A percentile compares a stretch with the other conserved stretches of the same genome.
Evolutionary conservation across 345 rosid species (phyloP).

Genomic region (Eucalyptus erythrocorys): DNA sequence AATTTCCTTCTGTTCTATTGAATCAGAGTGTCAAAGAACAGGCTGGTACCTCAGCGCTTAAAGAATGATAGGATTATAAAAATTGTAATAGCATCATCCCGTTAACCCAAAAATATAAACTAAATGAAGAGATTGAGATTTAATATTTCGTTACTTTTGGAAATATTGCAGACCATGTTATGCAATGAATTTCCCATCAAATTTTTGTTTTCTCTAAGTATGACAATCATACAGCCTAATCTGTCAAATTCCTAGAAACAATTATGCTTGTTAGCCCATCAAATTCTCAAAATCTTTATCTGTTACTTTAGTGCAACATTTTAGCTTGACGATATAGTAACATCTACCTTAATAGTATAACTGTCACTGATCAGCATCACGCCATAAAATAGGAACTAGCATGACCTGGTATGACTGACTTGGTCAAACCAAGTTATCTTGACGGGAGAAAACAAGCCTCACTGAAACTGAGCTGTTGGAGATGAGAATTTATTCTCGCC

Average conservation of each 20-base stretch:
- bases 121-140: not conserved
- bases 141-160: not conserved
- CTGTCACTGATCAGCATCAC: not conserved
- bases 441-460: not conserved
- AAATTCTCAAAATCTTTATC: not conserved
- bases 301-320: not conserved
- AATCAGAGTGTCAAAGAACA: not conserved
- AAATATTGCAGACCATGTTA: not conserved
- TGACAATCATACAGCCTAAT: not conserved
- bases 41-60: not conserved
- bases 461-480: not conserved
- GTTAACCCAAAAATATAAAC: not conserved
- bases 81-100: not conserved
- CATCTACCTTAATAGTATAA: not conserved
- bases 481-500: not conserved
- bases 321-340: not conserved
- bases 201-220: not conserved
- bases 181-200: not conserved
- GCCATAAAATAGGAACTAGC: not conserved
- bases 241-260: not conserved
- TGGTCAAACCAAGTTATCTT: not conserved
- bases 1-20: not conserved
- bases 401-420: not conserved
- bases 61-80: not conserved
- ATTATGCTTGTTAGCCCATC: not conserved